Base-by-base conservation (phyloP, 1,139 yeast species). In the Kluyveromyces sp. region DNA sequence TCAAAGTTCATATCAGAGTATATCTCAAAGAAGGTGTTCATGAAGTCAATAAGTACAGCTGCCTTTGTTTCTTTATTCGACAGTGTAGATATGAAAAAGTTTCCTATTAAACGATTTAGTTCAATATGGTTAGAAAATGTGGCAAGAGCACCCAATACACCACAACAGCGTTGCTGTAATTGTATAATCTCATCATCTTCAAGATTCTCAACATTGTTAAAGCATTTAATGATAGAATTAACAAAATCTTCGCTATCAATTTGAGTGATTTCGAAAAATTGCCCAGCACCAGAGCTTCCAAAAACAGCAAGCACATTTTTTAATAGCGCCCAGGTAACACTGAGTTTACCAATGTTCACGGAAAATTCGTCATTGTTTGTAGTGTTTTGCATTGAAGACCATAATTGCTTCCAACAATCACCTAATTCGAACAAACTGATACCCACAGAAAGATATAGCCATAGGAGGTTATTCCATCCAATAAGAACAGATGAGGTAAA, bases 1-100 rank as follows among this genome's bases (percentile, higher is more conserved):
- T 71, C 73, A 57, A 71, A 83, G 32, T 69, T 72, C 28, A 71
- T 72, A 66, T 92, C 97, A n/a, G 85, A 87, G 64, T 84, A 92
- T 5, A 89, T 71, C 51, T 88, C 96, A 64, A 79, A 88, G 7
- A 89, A 58, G 6, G 77, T 69, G 56, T 87, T 82, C 32, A 86
- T 64, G 26, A 81, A 67, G 48, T 84, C 92, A 45, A 81, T 66
- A 4, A 79, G 70, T 5, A 81, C 64, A 49, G 41, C 46, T 4
- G 57, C 61, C 4, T 63, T 65, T 7, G 60, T 50, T 7, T 59
- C 54, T 28, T 62, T 61, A 26, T 61, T 50, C 4, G 53, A 46
- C 26, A 64, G 49, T 30, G 62, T 49, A 25, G 59, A 65, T 6
- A 80, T 47, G 45, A 80, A 66, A 52, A 77, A 74, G 36, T 73